Conservation (phyloP, 768 basidiomycete species). For the Pholiota microspora region DNA sequence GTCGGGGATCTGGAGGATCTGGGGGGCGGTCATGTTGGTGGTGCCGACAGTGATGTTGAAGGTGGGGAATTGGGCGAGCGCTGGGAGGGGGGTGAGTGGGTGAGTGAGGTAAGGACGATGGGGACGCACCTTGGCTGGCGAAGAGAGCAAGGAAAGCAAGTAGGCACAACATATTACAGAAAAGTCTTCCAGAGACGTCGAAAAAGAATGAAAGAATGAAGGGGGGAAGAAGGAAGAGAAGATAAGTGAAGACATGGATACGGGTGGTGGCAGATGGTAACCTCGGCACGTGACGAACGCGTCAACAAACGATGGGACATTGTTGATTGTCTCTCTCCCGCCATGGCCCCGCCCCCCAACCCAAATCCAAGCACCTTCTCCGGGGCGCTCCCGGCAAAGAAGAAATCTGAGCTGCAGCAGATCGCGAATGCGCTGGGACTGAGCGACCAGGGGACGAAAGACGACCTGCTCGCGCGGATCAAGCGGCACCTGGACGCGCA, state of each 20-base stretch:
- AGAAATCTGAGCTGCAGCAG: conserved; percentile 65
- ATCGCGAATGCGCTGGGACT: conserved; percentile 54
- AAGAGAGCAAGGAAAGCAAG: conserved; percentile 34
- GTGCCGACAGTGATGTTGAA: conserved; percentile 49
- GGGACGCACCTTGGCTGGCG: conserved; percentile 53
- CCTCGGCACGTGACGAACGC: conserved; percentile 30
- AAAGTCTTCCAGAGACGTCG: conserved; percentile 28
- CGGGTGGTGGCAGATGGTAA: conserved; percentile 4
- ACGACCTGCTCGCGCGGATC: conserved; percentile 60
- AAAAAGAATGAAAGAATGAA: conserved; percentile 13
- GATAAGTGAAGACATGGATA: background rate
- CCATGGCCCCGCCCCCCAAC: conserved; percentile 48
- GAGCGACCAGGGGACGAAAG: conserved; percentile 57
- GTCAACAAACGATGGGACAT: conserved; percentile 25
- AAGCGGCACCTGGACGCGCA: conserved; percentile 60
- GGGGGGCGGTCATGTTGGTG: conserved; percentile 32
- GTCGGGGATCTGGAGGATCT: conserved; percentile 45
- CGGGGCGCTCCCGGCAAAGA: conserved; percentile 61
- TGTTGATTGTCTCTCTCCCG: conserved; percentile 27
- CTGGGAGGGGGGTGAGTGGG: conserved; percentile 18
- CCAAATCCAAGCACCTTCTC: conserved; percentile 41
- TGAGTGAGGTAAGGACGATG: background rate
- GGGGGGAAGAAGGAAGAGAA: conserved; percentile 11
- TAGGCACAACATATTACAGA: conserved; percentile 25
- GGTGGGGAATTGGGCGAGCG: conserved; percentile 26